phyloP scores from a whole-genome alignment of 1,139 yeast genomes.

The Pichia sp. region DNA sequence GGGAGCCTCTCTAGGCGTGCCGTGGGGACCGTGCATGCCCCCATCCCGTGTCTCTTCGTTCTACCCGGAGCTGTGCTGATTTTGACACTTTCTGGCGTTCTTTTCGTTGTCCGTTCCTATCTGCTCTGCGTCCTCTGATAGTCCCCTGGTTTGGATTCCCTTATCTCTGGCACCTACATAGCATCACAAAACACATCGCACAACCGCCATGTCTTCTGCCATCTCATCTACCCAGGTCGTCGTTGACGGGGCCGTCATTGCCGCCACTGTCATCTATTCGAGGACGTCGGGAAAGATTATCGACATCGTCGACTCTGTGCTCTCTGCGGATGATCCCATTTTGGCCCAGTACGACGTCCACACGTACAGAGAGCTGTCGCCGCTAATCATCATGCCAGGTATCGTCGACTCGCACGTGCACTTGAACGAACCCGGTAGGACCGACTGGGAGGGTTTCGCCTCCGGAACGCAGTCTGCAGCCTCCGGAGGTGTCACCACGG shows the following conservation, averaged over 20 bases:
- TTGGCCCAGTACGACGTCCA: constrained; percentile 40
- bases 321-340: constrained; percentile 38
- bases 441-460: constrained; percentile 95
- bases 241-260: constrained; percentile 43
- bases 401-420: constrained; percentile 92
- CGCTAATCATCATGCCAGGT: constrained; percentile 76
- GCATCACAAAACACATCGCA: not conserved
- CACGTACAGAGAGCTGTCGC: constrained; percentile 54
- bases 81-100: no score
- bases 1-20: no score
- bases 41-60: no score
- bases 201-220: constrained; percentile 53
- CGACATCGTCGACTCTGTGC: constrained; percentile 39
- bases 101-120: no score
- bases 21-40: no score
- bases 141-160: not conserved
- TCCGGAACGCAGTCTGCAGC: constrained; percentile 93
- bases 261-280: constrained; percentile 70
- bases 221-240: constrained; percentile 65
- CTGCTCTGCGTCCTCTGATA: no score
- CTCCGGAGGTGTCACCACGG: constrained; percentile 93
- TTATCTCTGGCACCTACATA: not conserved
- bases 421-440: constrained; percentile 88
- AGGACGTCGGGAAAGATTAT: constrained; percentile 62
- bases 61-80: no score